Conservation (phyloP, 208 protist genomes). For the Crithidia mellificae region DNA sequence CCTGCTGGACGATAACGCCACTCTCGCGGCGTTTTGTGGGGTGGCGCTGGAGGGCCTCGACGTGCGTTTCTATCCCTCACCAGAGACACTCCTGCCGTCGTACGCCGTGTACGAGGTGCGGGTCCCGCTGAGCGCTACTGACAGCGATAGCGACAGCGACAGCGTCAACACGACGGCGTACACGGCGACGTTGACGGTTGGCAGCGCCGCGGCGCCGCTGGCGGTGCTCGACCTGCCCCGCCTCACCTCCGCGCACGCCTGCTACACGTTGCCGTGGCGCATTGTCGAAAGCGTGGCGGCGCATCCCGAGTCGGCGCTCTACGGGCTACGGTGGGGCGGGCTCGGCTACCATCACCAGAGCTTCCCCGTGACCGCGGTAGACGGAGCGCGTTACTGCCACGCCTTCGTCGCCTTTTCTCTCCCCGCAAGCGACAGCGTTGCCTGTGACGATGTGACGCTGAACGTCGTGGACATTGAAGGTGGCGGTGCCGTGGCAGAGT, state of each 20-base stretch:
- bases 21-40: conserved; percentile 30
- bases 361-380: background rate
- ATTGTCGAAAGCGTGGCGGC: conserved; percentile 5
- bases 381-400: conserved; percentile 20
- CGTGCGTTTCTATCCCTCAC: background rate
- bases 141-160: background rate
- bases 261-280: conserved; percentile 23
- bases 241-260: conserved; percentile 5
- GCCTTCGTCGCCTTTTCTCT: conserved; percentile 23
- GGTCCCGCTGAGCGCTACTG: background rate
- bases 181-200: background rate
- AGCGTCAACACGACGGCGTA: background rate
- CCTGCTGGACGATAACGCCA: conserved; percentile 12
- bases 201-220: background rate
- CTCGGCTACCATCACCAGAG: conserved; percentile 18
- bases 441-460: background rate
- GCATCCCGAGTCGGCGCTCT: background rate
- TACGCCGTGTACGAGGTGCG: conserved; percentile 28
- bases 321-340: conserved; percentile 28
- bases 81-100: background rate
- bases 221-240: conserved; percentile 4
- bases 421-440: background rate
- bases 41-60: conserved; percentile 34
- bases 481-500: background rate
- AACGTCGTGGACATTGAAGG: background rate